Evolutionary conservation across 2,329 filamentous ascomycete species (phyloP).

Genomic region (Ophiognomonia clavigignenti-juglandacearum): DNA sequence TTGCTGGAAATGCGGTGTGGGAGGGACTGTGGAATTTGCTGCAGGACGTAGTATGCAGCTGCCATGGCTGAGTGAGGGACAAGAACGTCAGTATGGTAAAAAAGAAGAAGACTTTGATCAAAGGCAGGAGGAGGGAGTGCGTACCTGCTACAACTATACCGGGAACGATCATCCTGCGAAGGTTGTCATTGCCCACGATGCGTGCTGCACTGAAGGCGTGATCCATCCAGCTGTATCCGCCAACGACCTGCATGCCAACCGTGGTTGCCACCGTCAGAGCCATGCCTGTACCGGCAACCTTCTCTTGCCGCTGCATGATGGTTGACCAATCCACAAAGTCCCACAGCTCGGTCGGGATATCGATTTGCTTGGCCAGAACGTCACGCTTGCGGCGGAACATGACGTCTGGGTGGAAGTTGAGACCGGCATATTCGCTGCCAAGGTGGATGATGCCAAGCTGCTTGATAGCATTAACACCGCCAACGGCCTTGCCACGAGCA

Average conservation of each 20-base stretch:
- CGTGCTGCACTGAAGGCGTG: slow-evolving; percentile 77
- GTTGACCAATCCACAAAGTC: slow-evolving; percentile 90
- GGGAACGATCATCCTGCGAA: slow-evolving; percentile 76
- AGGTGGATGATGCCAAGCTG: slow-evolving; percentile 83
- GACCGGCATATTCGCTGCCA: slow-evolving; percentile 77
- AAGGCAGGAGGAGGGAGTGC: slow-evolving; percentile 28
- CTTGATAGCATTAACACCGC: slow-evolving; percentile 82
- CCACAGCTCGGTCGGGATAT: slow-evolving; percentile 81
- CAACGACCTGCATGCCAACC: slow-evolving; percentile 74
- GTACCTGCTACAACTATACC: slow-evolving; percentile 74
- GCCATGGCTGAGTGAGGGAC: slow-evolving; percentile 62
- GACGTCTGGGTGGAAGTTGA: slow-evolving; percentile 83
- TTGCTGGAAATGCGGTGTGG: slow-evolving; percentile 82
- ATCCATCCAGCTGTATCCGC: slow-evolving; percentile 84
- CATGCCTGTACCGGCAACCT: slow-evolving; percentile 90
- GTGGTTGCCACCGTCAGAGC: slow-evolving; percentile 87
- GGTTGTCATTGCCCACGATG: slow-evolving; percentile 73
- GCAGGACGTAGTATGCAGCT: slow-evolving; percentile 74
- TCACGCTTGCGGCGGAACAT: slow-evolving; percentile 91
- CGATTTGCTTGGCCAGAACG: slow-evolving; percentile 74
- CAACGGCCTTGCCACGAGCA: slow-evolving; percentile 71
- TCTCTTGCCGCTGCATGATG: slow-evolving; percentile 86
- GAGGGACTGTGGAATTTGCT: slow-evolving; percentile 83
- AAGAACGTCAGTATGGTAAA: slow-evolving; percentile 27
- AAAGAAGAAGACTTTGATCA: slow-evolving; percentile 3